These are phyloP conservation scores for Erodium texanum DNA, from an alignment of 441 rosid genomes.

Conservation along the genomic window DNA sequence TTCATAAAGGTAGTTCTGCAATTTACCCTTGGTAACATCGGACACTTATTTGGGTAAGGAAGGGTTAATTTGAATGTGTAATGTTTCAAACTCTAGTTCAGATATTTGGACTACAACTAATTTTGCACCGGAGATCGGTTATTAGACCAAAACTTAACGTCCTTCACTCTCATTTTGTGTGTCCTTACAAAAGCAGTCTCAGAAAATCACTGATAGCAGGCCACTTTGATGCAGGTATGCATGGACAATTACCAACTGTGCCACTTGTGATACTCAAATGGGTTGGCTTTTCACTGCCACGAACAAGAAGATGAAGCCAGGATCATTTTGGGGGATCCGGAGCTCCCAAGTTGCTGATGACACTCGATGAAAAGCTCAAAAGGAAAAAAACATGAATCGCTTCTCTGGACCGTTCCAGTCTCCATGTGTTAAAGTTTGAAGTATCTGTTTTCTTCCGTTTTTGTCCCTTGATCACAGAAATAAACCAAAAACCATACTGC, in stretches of 20 bases:
- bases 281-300: conserved; percentile 90
- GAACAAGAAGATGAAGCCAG: conserved; percentile 58
- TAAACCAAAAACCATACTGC: not conserved
- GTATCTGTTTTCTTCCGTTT: not conserved
- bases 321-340: conserved; percentile 78
- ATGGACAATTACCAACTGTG: conserved; percentile 61
- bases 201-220: not conserved
- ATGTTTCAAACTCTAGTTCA: too few relatives aligned
- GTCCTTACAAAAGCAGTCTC: not conserved
- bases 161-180: not conserved
- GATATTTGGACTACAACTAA: too few relatives aligned
- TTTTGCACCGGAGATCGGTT: too few relatives aligned
- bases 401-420: not conserved
- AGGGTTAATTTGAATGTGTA: too few relatives aligned
- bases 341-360: conserved; percentile 69
- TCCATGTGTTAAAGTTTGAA: conserved; percentile 3
- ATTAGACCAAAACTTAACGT: too few relatives aligned
- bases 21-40: too few relatives aligned
- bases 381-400: not conserved
- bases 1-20: too few relatives aligned
- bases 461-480: too few relatives aligned
- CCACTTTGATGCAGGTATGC: conserved; percentile 52
- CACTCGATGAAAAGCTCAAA: conserved; percentile 16
- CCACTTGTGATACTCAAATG: conserved; percentile 50
- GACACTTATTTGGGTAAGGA: too few relatives aligned